Conservation (phyloP, 2,329 filamentous ascomycete species). For the Arachnopeziza araneosa region DNA sequence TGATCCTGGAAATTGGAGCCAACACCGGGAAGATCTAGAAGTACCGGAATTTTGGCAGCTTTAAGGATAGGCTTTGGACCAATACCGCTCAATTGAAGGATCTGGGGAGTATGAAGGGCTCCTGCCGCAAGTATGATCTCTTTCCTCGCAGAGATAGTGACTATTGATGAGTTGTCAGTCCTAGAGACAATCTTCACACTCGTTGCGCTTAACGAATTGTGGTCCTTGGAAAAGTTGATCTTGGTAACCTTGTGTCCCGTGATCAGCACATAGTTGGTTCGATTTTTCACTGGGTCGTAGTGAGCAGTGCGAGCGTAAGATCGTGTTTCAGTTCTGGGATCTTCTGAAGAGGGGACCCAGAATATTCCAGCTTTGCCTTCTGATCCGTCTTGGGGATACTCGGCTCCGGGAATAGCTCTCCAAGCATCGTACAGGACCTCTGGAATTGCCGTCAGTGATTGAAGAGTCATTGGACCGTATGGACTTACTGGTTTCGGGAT, state of each 20-base stretch:
- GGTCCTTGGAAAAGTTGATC: background rate
- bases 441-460: background rate
- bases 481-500: conserved; percentile 30
- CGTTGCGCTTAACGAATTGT: background rate
- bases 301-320: conserved; percentile 35
- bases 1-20: conserved; percentile 21
- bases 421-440: conserved; percentile 1
- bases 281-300: conserved; percentile 28
- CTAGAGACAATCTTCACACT: background rate
- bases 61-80: conserved; percentile 16
- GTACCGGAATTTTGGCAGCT: conserved; percentile 10
- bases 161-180: background rate
- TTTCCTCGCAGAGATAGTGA: background rate
- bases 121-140: conserved; percentile 25
- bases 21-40: conserved; percentile 16
- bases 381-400: conserved; percentile 3
- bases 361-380: conserved; percentile 4
- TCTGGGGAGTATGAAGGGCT: conserved; percentile 22
- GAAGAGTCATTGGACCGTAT: background rate
- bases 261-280: conserved; percentile 19
- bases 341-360: conserved; percentile 6
- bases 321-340: conserved; percentile 19
- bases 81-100: conserved; percentile 32
- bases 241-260: conserved; percentile 8
- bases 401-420: conserved; percentile 1